Evolutionary conservation across 768 basidiomycete species (phyloP), one percentile per base, ranked within the genome.

Genomic region (Termitomyces sp.): DNA sequence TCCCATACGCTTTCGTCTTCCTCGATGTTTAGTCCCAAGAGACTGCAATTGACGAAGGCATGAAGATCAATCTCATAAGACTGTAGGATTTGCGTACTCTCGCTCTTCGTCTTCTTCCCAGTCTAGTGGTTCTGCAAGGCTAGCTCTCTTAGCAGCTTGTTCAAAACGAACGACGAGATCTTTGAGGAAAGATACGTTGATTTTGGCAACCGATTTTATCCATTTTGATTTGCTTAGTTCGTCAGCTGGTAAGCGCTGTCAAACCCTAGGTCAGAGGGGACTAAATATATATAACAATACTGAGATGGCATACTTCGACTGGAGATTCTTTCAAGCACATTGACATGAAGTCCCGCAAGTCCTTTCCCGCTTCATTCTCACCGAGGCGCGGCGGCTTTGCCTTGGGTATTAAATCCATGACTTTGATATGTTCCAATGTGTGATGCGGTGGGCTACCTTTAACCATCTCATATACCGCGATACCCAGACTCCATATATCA

Each of bases 401-500:
- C 63, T 86, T 86, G 46, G 93, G 87, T 52, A 99, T 94, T 60
- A 97, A 79, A 65, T 92, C 88, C 75, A 98, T 89, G 32, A 94
- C 94, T 60, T 81, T 84, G 70, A 90, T 83, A 50, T 87, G 87
- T 65, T 92, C 92, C 66, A 95, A 75, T 67, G 54, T 56, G 32
- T 94, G 88, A 72, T 98, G 89, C 4, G 97, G 97, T 16, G 95
- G 97, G 58, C 86, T 86, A n/a, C 97, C 97, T 68, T 92, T 94
- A 64, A 88, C 85, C 87, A 98, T 96, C 71, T 99, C 97, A 65
- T 92, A 94, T 20, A 96, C 80, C 73, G 95, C 89, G 68, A 99
- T 95, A 6, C 97, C 97, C 57, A 99, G 74, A 66, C 92, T 94
- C 97, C 97, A 98, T 44, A 99, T 93, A 67, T 99, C 97, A 3